A percentile compares a stretch with the other conserved stretches of the same genome.
These are phyloP conservation scores for Teratosphaeria nubilosa DNA, from an alignment of 2,329 filamentous ascomycete species.

Conservation along the genomic window DNA sequence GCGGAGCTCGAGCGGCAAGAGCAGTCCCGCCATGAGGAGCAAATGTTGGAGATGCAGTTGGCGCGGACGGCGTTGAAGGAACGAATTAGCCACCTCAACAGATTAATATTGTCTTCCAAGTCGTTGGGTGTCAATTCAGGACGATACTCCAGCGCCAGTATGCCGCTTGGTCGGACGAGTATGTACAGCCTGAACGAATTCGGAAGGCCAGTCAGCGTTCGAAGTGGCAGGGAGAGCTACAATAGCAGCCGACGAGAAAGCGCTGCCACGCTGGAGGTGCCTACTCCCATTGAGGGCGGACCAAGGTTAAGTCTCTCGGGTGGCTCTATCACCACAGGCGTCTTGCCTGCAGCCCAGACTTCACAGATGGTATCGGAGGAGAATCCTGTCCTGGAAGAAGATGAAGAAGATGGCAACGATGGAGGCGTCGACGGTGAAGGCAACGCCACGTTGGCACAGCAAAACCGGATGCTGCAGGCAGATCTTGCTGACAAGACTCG, in stretches of 20 bases:
- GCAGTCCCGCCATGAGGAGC: slow-evolving; percentile 68
- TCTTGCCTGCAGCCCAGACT: slow-evolving; percentile 18
- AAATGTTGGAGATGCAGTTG: slow-evolving; percentile 97
- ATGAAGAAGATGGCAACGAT: slow-evolving; percentile 32
- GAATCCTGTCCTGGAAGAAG: slow-evolving; percentile 27
- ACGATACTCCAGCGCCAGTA: slow-evolving; percentile 42
- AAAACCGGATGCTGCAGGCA: slow-evolving; percentile 85
- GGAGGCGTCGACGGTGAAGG: slow-evolving; percentile 77
- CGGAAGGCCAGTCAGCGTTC: slow-evolving; percentile 21
- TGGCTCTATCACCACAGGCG: slow-evolving; percentile 22
- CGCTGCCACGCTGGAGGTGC: slow-evolving; percentile 31
- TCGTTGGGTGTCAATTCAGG: slow-evolving; percentile 87
- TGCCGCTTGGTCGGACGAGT: slow-evolving; percentile 23
- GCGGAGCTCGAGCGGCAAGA: slow-evolving; percentile 68
- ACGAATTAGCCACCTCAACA: slow-evolving; percentile 91
- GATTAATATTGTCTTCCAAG: slow-evolving; percentile 89
- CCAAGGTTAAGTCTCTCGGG: slow-evolving; percentile 18
- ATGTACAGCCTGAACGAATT: slow-evolving; percentile 28
- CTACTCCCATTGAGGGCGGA: slow-evolving; percentile 15
- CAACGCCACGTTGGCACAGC: slow-evolving; percentile 68
- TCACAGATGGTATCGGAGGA: slow-evolving; percentile 23
- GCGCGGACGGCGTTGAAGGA: slow-evolving; percentile 93
- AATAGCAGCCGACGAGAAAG: slow-evolving; percentile 18
- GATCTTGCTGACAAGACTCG: slow-evolving; percentile 94
- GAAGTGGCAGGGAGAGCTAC: slow-evolving; percentile 17